Base-by-base conservation (phyloP, 78 protist genomes). In the Dictyostelium purpureum region DNA sequence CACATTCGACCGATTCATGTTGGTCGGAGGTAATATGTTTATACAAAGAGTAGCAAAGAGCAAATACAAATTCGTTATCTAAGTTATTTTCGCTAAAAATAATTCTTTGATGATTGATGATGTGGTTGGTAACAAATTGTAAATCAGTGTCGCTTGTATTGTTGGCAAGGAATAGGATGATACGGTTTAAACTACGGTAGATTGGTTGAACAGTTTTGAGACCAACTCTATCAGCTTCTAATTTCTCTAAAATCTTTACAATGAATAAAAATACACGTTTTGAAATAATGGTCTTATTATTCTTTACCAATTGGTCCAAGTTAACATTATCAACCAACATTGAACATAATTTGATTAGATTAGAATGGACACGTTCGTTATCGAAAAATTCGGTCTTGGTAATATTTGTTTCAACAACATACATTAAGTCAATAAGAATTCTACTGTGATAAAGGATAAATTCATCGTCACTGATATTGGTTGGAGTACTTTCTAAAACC, bases 71-170 rank as follows among this genome's bases (percentile, higher is more conserved):
- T 11, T 85, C 92, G 3, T 61, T 10, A 59, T 85, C 92, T 16
- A 33, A 56, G 70, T 85, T 85, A 79, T 85, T 85, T 24, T 85
- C 92, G 16, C 61, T 38, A 59, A 85, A 85, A 4, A 85, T 35
- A 33, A 85, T 85, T 26, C 92, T 38, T 73, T 73, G 82, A 61
- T 85, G 92, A 59, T 85, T 85, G 14, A 85, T 42, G 21, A 85
- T 70, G 28, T 85, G 92, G 19, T 59, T 73, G 42, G 77, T 37
- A 18, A 74, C 54, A 42, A 59, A 73, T 6, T 19, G 28, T 19
- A 85, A 35, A 21, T 85, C 92, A 1, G 61, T 56, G 26, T 82
- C 90, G 0, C 49, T 5, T 1, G 49, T 24, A 35, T 73, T 63
- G 21, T 74, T 74, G 51, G 73, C 35, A 11, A 85, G 21, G n/a